Percentiles rank a stretch among this genome's conserved stretches.
These are phyloP conservation scores for Condylostoma magnum DNA, from an alignment of 169 alveolate genomes.

Conservation along the genomic window DNA sequence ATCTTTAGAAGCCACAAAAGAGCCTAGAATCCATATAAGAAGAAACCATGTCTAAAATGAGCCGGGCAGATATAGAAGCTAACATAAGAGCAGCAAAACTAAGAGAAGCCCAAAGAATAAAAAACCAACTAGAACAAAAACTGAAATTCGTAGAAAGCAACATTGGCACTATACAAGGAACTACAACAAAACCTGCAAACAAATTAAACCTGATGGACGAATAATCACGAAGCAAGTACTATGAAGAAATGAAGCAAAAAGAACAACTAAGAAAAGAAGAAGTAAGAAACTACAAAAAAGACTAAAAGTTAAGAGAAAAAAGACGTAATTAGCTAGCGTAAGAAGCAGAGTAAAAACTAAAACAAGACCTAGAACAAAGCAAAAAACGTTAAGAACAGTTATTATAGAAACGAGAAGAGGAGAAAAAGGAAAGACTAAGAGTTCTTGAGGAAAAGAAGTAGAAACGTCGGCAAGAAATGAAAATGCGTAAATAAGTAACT, in stretches of 20 bases:
- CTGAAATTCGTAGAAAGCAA: too few relatives aligned
- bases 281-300: neutral
- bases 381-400: neutral
- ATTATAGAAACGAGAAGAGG: too few relatives aligned
- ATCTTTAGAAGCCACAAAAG: too few relatives aligned
- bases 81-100: conserved; percentile 30
- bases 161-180: too few relatives aligned
- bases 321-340: neutral
- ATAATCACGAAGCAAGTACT: neutral
- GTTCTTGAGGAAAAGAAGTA: too few relatives aligned
- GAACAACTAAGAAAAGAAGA: conserved; percentile 22
- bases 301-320: neutral
- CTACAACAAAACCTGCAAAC: too few relatives aligned
- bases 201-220: too few relatives aligned
- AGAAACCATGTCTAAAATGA: neutral
- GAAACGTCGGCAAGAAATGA: too few relatives aligned
- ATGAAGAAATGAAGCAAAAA: neutral
- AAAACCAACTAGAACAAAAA: conserved; percentile 21
- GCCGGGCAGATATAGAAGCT: conserved; percentile 16
- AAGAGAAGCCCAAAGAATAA: conserved; percentile 24
- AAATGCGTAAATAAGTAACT: too few relatives aligned
- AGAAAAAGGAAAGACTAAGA: too few relatives aligned
- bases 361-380: conserved; percentile 8
- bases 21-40: neutral
- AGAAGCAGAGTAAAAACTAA: neutral